These are phyloP conservation scores for Trichocladium uniseriatum DNA, from an alignment of 495 filamentous ascomycete genomes.

Conservation along the genomic window DNA sequence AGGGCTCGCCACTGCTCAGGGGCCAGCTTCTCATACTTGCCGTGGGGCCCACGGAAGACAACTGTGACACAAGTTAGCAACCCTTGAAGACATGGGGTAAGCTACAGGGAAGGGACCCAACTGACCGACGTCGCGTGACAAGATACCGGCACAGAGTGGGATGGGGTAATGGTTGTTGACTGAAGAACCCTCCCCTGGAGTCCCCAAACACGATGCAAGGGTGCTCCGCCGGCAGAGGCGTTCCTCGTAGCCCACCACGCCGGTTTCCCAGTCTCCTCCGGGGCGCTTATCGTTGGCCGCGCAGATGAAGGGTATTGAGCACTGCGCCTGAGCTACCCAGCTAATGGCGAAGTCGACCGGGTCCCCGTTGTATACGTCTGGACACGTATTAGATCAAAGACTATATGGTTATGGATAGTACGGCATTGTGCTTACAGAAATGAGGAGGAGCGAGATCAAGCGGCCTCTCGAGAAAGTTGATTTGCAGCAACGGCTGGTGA, in stretches of 20 bases:
- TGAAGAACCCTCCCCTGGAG: conserved; percentile 37
- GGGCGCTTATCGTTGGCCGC: conserved; percentile 65
- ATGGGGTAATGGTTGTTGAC: conserved; percentile 55
- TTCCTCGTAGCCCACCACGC: conserved; percentile 59
- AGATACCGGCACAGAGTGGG: conserved; percentile 54
- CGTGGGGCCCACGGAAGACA: conserved; percentile 40
- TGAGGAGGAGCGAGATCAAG: conserved; percentile 26
- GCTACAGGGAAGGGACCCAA: not conserved
- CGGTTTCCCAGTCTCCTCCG: conserved; percentile 71
- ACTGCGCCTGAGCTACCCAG: conserved; percentile 37
- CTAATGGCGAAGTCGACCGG: conserved; percentile 59
- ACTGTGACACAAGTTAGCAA: conserved; percentile 19
- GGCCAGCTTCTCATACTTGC: conserved; percentile 37
- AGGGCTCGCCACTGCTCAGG: conserved; percentile 41
- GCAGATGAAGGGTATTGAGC: conserved; percentile 57
- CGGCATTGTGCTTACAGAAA: conserved; percentile 30
- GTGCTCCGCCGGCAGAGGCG: conserved; percentile 62
- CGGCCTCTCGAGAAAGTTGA: conserved; percentile 26
- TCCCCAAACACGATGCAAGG: conserved; percentile 53
- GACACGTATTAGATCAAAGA: conserved; percentile 10
- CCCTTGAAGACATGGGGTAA: not conserved
- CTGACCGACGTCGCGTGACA: conserved; percentile 55
- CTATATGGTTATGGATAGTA: not conserved
- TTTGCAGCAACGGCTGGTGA: conserved; percentile 32
- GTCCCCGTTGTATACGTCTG: conserved; percentile 52